Evolutionary conservation across 352 stramenopile species (phyloP).

Genomic region (Pythium folliculosum): DNA sequence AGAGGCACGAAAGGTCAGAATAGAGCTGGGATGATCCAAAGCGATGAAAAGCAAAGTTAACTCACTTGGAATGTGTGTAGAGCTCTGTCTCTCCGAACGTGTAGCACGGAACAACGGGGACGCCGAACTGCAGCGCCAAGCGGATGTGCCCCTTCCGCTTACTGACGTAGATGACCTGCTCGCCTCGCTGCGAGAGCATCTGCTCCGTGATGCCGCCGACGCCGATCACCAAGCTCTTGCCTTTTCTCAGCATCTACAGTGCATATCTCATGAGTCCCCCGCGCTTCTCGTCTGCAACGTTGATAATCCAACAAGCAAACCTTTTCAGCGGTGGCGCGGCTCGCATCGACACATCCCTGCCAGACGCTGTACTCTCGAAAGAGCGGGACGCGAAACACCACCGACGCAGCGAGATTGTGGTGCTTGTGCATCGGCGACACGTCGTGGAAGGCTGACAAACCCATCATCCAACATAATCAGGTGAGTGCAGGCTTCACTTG

Average conservation of each 20-base stretch:
- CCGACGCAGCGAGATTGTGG: conserved; percentile 67
- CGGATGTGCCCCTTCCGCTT: conserved; percentile 85
- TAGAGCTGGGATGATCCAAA: too few species aligned
- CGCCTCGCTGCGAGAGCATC: conserved; percentile 69
- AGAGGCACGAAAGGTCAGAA: neutral
- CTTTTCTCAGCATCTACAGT: conserved; percentile 40
- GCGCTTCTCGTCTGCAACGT: neutral
- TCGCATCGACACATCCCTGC: conserved; percentile 76
- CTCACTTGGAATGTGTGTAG: conserved; percentile 77
- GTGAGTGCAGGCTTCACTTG: neutral
- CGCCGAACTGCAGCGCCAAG: conserved; percentile 72
- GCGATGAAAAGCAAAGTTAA: neutral
- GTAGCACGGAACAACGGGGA: conserved; percentile 76
- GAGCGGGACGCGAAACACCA: conserved; percentile 76
- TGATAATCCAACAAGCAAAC: neutral
- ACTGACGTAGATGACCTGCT: conserved; percentile 80
- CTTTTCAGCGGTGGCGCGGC: conserved; percentile 54
- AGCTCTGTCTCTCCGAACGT: conserved; percentile 84
- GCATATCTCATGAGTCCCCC: neutral
- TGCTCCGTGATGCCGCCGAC: conserved; percentile 84
- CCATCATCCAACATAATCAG: neutral
- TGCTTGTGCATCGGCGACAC: conserved; percentile 58
- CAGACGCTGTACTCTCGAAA: conserved; percentile 81
- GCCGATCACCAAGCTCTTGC: conserved; percentile 79
- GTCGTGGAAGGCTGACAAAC: conserved; percentile 63